A percentile compares a stretch with the other conserved stretches of the same genome.
phyloP scores from a whole-genome alignment of 2,329 filamentous ascomycete genomes.

The Pseudopithomyces maydicus region DNA sequence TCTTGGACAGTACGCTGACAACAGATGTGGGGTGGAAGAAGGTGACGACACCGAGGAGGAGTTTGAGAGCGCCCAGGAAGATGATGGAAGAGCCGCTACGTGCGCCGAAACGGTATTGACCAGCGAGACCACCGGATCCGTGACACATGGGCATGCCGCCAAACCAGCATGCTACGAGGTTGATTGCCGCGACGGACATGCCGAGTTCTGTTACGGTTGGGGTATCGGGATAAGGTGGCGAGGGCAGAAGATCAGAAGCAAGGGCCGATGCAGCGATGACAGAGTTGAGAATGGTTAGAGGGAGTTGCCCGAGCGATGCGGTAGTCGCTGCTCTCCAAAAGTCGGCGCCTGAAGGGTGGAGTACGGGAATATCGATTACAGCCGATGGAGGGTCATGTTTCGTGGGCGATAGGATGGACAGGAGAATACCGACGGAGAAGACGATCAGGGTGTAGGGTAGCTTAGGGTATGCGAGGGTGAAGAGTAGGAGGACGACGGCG shows the following conservation, averaged over 20 bases:
- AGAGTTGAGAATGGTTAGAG: conserved; percentile 90
- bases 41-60: conserved; percentile 69
- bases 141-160: conserved; percentile 96
- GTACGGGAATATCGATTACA: conserved; percentile 61
- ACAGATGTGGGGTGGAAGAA: conserved; percentile 72
- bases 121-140: conserved; percentile 87
- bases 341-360: conserved; percentile 52
- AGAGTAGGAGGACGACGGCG: conserved; percentile 73
- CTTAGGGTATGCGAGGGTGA: conserved; percentile 66
- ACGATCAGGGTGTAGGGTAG: conserved; percentile 80
- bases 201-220: conserved; percentile 79
- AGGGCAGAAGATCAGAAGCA: conserved; percentile 75
- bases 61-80: conserved; percentile 75
- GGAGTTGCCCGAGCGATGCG: conserved; percentile 83
- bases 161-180: conserved; percentile 85
- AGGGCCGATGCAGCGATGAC: conserved; percentile 86
- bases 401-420: conserved; percentile 58
- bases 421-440: conserved; percentile 69
- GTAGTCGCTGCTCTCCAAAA: conserved; percentile 63
- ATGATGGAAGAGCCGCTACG: conserved; percentile 85
- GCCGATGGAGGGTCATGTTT: conserved; percentile 14
- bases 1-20: conserved; percentile 70
- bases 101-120: conserved; percentile 89
- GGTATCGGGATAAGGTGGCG: conserved; percentile 57
- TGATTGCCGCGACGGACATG: conserved; percentile 81